phyloP scores from a whole-genome alignment of 2,329 filamentous ascomycete genomes.

The Venturiaceae sp. region DNA sequence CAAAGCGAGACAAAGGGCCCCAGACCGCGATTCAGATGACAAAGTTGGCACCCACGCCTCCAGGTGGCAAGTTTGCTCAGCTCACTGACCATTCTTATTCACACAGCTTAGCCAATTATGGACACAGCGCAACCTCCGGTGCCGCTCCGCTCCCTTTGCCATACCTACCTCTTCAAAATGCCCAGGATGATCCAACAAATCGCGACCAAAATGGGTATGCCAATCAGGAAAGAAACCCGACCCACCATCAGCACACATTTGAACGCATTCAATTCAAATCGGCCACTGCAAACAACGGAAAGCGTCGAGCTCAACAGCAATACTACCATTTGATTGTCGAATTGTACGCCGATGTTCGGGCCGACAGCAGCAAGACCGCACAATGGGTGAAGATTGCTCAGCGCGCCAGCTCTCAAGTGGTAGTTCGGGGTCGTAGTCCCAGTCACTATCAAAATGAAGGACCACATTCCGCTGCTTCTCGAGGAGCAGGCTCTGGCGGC shows the following conservation, averaged over 20 bases:
- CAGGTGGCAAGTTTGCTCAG: constrained; percentile 24
- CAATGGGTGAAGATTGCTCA: constrained; percentile 63
- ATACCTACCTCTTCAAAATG: constrained; percentile 30
- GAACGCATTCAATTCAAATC: constrained; percentile 93
- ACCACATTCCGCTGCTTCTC: constrained; percentile 27
- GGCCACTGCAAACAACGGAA: constrained; percentile 88
- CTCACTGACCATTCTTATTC: constrained; percentile 24
- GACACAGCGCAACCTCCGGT: not conserved
- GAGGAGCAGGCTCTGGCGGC: constrained; percentile 50
- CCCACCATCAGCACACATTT: constrained; percentile 50
- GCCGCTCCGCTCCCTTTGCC: constrained; percentile 13
- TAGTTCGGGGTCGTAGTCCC: constrained; percentile 75
- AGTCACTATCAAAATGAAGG: constrained; percentile 69
- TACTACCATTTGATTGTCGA: constrained; percentile 89
- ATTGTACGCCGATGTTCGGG: constrained; percentile 60
- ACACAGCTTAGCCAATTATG: constrained; percentile 26
- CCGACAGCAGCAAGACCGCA: constrained; percentile 31
- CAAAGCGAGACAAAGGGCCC: constrained; percentile 82
- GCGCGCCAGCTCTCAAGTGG: constrained; percentile 68
- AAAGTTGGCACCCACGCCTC: constrained; percentile 56
- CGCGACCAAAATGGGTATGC: constrained; percentile 16
- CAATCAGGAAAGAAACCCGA: constrained; percentile 15
- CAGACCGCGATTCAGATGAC: constrained; percentile 64
- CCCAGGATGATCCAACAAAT: constrained; percentile 10
- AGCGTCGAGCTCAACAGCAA: constrained; percentile 80